Conservation (phyloP, 148 eudicot genomes). For the Persicaria maculosa region DNA sequence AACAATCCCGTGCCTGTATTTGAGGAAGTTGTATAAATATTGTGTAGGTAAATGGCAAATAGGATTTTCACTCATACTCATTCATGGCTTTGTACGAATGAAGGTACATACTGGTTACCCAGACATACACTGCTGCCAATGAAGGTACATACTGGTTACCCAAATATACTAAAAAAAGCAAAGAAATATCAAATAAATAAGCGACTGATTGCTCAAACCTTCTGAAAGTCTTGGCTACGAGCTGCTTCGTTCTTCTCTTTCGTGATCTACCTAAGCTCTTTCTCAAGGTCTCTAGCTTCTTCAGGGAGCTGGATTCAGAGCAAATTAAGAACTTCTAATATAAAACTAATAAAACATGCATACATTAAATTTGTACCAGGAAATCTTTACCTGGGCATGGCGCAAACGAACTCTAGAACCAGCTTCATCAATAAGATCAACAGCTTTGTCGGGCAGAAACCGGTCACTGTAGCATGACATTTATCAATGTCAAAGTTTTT, state of each 20-base stretch:
- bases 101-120: too few species aligned
- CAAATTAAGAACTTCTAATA: too few species aligned
- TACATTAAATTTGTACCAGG: too few species aligned
- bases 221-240: constrained; percentile 55
- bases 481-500: background rate
- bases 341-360: too few species aligned
- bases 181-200: too few species aligned
- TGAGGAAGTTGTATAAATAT: background rate
- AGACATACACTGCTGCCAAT: too few species aligned
- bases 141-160: too few species aligned
- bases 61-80: too few species aligned
- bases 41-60: constrained; percentile 7
- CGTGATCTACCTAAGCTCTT: constrained; percentile 34
- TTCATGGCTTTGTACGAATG: too few species aligned
- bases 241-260: constrained; percentile 63
- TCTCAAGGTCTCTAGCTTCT: constrained; percentile 33
- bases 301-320: constrained; percentile 42
- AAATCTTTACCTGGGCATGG: constrained; percentile 22
- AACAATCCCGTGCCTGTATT: background rate
- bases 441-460: constrained; percentile 18
- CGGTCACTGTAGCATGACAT: constrained; percentile 8
- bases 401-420: constrained; percentile 9
- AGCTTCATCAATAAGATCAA: constrained; percentile 24
- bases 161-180: too few species aligned
- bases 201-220: constrained; percentile 21